Conservation (phyloP, 371 early-diverging fungal genomes). For the Mortierella sp. region DNA sequence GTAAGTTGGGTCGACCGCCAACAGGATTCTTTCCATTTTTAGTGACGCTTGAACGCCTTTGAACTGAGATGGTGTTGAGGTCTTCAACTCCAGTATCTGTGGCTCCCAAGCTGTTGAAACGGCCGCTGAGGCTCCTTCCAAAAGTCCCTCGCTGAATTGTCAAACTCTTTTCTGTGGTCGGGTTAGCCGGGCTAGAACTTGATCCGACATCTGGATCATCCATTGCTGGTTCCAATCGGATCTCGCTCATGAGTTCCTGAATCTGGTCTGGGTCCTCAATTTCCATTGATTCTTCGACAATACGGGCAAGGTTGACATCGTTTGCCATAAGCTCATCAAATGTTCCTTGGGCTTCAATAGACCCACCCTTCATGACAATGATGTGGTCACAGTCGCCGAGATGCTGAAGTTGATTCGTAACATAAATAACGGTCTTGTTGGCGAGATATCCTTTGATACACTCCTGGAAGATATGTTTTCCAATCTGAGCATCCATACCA, state of each 20-base stretch:
- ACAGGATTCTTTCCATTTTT: slow-evolving; percentile 11
- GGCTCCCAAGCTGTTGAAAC: slow-evolving; percentile 10
- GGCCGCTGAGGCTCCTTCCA: slow-evolving; percentile 8
- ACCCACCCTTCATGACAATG: slow-evolving; percentile 76
- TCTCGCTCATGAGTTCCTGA: slow-evolving; percentile 57
- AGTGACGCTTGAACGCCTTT: slow-evolving; percentile 20
- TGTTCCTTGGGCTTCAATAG: slow-evolving; percentile 75
- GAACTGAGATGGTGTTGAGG: slow-evolving; percentile 25
- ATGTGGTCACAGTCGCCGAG: slow-evolving; percentile 72
- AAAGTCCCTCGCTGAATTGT: slow-evolving; percentile 12
- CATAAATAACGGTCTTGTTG: slow-evolving; percentile 71
- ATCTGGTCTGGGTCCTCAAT: slow-evolving; percentile 62
- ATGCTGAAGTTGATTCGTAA: slow-evolving; percentile 75
- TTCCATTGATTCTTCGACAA: slow-evolving; percentile 64
- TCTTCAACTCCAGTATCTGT: slow-evolving; percentile 18
- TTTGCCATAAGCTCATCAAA: slow-evolving; percentile 73
- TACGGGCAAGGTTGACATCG: slow-evolving; percentile 58
- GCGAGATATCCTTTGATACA: slow-evolving; percentile 67
- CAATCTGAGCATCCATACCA: slow-evolving; percentile 63
- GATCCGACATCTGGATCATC: slow-evolving; percentile 10
- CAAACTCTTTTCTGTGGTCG: slow-evolving; percentile 20
- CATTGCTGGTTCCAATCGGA: slow-evolving; percentile 46
- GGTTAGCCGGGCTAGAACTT: slow-evolving; percentile 5
- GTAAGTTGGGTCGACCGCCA: slow-evolving; percentile 37
- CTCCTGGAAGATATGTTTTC: slow-evolving; percentile 74